Percentiles rank a stretch among this genome's conserved stretches.
Conservation (phyloP, 768 basidiomycete species). For the Naganishia friedmannii region DNA sequence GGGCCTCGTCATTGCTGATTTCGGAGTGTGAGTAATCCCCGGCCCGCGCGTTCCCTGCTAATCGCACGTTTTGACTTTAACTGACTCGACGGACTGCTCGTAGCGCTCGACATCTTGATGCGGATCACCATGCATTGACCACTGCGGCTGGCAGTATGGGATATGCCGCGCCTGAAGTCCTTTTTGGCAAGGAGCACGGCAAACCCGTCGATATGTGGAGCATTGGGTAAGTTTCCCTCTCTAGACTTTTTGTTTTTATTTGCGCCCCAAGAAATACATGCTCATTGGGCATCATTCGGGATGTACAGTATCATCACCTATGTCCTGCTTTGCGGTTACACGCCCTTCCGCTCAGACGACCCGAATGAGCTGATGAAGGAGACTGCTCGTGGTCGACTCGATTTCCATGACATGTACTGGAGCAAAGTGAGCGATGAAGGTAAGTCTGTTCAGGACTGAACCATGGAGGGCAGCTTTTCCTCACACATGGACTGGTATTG, state of each 20-base stretch:
- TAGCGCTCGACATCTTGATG: slow-evolving; percentile 54
- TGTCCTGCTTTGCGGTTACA: slow-evolving; percentile 89
- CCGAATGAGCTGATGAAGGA: slow-evolving; percentile 71
- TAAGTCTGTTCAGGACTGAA: slow-evolving; percentile 45
- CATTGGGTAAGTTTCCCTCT: slow-evolving; percentile 63
- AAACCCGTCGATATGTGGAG: slow-evolving; percentile 94
- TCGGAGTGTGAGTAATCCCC: slow-evolving; percentile 72
- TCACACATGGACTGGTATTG: not conserved
- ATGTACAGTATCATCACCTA: slow-evolving; percentile 79
- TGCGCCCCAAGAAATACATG: not conserved
- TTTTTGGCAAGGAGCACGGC: slow-evolving; percentile 73
- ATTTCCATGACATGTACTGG: slow-evolving; percentile 95
- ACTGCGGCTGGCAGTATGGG: slow-evolving; percentile 61
- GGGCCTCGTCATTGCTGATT: slow-evolving; percentile 93
- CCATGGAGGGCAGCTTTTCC: not conserved
- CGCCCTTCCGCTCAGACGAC: slow-evolving; percentile 86
- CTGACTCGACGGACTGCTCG: not conserved
- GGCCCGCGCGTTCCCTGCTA: no score
- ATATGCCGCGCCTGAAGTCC: slow-evolving; percentile 73
- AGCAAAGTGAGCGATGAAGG: slow-evolving; percentile 77
- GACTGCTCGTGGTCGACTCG: slow-evolving; percentile 77
- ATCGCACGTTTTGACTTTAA: not conserved
- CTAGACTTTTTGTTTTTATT: not conserved
- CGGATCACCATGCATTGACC: slow-evolving; percentile 42
- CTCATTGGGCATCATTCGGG: not conserved